Conservation (phyloP, 805 yeast species). For the Candida multigemmis region DNA sequence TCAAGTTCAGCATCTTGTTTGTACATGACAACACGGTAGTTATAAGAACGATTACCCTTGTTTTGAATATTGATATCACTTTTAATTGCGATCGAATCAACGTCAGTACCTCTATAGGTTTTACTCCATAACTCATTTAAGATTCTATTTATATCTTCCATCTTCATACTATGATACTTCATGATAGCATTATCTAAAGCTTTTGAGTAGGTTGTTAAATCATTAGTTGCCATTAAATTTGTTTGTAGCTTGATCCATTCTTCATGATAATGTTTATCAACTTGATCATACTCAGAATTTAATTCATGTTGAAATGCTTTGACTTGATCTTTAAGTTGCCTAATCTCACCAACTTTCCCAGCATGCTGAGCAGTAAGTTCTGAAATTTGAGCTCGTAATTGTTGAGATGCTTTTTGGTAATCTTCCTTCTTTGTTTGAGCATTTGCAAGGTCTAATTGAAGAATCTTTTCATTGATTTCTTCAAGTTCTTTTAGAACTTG, state of each 20-base stretch:
- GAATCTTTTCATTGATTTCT: conserved; percentile 28
- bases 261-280: conserved; percentile 52
- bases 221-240: conserved; percentile 67
- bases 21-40: conserved; percentile 91
- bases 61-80: conserved; percentile 59
- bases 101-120: conserved; percentile 92
- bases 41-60: conserved; percentile 60
- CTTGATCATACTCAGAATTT: conserved; percentile 58
- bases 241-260: conserved; percentile 76
- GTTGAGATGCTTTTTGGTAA: conserved; percentile 49
- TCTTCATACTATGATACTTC: conserved; percentile 83
- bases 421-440: conserved; percentile 54
- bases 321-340: conserved; percentile 72
- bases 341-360: conserved; percentile 76
- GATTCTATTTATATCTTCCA: conserved; percentile 85
- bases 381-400: conserved; percentile 43
- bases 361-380: conserved; percentile 56
- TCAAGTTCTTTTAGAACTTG: conserved; percentile 30
- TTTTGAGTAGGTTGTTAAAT: conserved; percentile 68
- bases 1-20: conserved; percentile 88
- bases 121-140: conserved; percentile 89
- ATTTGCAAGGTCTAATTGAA: conserved; percentile 38
- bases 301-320: conserved; percentile 48
- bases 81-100: conserved; percentile 78
- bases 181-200: conserved; percentile 90